phyloP scores from a whole-genome alignment of 192 early-diverging fungal genomes.

The Mortierella alpina region DNA sequence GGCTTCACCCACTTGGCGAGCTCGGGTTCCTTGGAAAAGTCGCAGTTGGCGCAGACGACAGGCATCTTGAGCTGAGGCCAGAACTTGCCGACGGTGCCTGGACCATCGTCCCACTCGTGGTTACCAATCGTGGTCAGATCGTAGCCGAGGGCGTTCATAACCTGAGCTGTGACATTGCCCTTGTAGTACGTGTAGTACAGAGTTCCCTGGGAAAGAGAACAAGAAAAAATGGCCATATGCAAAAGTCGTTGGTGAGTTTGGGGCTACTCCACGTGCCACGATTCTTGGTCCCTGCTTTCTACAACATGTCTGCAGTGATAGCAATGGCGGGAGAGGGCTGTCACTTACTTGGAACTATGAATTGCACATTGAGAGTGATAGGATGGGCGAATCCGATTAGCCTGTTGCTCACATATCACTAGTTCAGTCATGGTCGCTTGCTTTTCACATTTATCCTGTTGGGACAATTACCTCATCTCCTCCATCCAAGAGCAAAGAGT shows the following conservation, averaged over 20 bases:
- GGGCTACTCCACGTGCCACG: not conserved
- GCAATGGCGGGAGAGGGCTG: not conserved
- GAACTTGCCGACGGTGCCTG: constrained; percentile 54
- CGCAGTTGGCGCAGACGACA: constrained; percentile 69
- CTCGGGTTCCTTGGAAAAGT: constrained; percentile 51
- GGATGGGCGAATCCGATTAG: not conserved
- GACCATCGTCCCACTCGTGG: constrained; percentile 78
- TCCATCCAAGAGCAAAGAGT: constrained; percentile 71
- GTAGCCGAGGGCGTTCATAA: constrained; percentile 72
- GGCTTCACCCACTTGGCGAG: constrained; percentile 61
- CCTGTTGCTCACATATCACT: not conserved
- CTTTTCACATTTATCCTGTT: too few species aligned
- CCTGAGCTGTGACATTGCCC: constrained; percentile 56
- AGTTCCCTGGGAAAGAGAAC: constrained; percentile 46
- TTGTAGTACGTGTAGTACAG: constrained; percentile 70
- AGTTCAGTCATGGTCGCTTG: not conserved
- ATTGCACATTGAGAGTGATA: not conserved
- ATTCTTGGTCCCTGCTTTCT: not conserved
- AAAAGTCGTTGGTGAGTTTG: not conserved
- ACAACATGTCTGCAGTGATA: not conserved
- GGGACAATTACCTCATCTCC: constrained; percentile 65
- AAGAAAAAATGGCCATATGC: not conserved
- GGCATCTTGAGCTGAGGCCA: constrained; percentile 64
- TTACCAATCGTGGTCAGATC: constrained; percentile 58
- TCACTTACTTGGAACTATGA: constrained; percentile 20